phyloP scores from a whole-genome alignment of 768 basidiomycete genomes.

The Butyriboletus loyo region DNA sequence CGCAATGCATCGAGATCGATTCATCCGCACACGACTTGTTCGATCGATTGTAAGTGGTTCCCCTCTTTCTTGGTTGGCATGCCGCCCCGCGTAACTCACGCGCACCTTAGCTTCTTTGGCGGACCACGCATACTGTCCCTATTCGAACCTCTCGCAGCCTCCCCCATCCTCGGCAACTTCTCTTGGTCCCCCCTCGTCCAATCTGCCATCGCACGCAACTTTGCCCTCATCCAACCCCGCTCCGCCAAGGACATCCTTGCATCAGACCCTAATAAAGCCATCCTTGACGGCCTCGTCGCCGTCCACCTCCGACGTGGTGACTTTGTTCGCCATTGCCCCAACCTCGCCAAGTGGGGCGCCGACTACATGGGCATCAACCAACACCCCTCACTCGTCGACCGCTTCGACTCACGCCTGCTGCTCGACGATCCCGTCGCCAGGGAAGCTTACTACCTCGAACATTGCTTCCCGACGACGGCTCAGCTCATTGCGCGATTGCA shows the following conservation, averaged over 20 bases:
- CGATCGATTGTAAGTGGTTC: constrained; percentile 43
- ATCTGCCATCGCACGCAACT: constrained; percentile 48
- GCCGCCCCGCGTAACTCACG: background rate
- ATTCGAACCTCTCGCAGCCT: constrained; percentile 41
- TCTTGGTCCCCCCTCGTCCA: constrained; percentile 53
- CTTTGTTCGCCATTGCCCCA: constrained; percentile 54
- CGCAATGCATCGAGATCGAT: constrained; percentile 45
- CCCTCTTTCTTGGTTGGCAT: too few relatives aligned
- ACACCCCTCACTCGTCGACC: constrained; percentile 38
- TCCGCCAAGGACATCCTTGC: constrained; percentile 23
- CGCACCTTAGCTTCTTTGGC: constrained; percentile 43
- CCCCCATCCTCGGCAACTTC: constrained; percentile 51
- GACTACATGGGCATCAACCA: constrained; percentile 52
- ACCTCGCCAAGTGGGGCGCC: constrained; percentile 43
- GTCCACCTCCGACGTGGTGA: constrained; percentile 59
- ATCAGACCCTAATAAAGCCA: constrained; percentile 14
- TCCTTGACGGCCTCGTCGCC: constrained; percentile 47
- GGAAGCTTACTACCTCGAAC: constrained; percentile 14
- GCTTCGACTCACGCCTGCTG: constrained; percentile 33
- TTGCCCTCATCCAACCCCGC: constrained; percentile 38
- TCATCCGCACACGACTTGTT: constrained; percentile 41
- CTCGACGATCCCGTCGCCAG: constrained; percentile 1
- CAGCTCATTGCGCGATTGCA: constrained; percentile 42
- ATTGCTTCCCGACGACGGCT: constrained; percentile 40
- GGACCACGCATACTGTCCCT: constrained; percentile 39